Evolutionary conservation across 768 basidiomycete genomes (phyloP), one percentile per base, ranked within the genome.

Genomic region (Exidia glandulosa): DNA sequence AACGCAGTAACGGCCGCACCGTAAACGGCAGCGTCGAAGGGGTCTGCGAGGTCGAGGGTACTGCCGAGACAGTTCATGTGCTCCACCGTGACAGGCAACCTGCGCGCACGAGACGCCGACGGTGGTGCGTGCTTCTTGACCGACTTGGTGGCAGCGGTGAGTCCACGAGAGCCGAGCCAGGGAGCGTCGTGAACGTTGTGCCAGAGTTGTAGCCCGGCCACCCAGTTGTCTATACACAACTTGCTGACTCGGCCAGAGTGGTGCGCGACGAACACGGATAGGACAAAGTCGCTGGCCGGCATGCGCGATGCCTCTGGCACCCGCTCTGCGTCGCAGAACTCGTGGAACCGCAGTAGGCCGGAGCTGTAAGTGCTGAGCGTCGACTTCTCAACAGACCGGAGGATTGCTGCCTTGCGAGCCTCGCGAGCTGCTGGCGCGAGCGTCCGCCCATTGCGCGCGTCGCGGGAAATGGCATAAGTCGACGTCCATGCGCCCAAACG

Each of bases 131-230:
- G 13, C 30, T 54, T 54, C 50, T n/a, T 27, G 6, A 31, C 25
- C 4, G 50, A 66, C 27, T 12, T 52, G 3, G 57, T 36, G 0
- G 60, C 57, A 1, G 62, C 59, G 14, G 59, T n/a, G 4, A 67
- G 57, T 2, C 70, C 62, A 56, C 60, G 62, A 1, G 62, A 68
- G 1, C 74, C 72, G 32, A 62, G 19, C 78, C 77, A 78, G 0
- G 63, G 65, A 2, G 76, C 75, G 5, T 66, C 57, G 33, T 75
- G 65, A 12, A 70, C 3, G 1, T 68, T 34, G 57, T 79, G 76
- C 75, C 76, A 79, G 2, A 65, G 65, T 0, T 70, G 61, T 0
- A 78, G 30, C 1, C 73, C 72, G 0, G 73, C 67, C 1, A 77
- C 31, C 76, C 76, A 78, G 0, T 63, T 65, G 1, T 64, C 63